These are phyloP conservation scores for Lactarius tabidus DNA, from an alignment of 768 basidiomycete genomes.

Conservation along the genomic window DNA sequence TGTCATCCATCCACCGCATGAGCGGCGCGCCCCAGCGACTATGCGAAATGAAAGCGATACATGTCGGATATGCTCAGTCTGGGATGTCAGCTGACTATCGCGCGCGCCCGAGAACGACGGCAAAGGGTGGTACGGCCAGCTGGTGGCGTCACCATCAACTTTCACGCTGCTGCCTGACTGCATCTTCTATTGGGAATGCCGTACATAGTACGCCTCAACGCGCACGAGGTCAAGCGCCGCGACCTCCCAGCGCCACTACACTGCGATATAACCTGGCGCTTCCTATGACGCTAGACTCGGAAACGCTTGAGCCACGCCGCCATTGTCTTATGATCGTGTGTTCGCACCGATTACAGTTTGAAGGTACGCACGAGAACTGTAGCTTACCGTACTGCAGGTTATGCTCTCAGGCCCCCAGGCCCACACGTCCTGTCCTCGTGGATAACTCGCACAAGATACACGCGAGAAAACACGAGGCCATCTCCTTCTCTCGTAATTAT, in stretches of 20 bases:
- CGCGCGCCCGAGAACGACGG: constrained; percentile 9
- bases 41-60: constrained; percentile 1
- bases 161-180: neutral
- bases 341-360: neutral
- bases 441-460: neutral
- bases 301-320: neutral
- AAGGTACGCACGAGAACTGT: neutral
- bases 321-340: neutral
- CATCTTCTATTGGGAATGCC: neutral
- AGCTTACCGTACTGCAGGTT: neutral
- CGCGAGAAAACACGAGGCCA: constrained; percentile 6
- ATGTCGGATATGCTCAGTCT: neutral
- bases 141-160: neutral
- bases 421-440: neutral
- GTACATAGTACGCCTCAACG: constrained; percentile 4
- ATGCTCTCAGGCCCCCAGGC: neutral
- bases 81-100: constrained; percentile 7
- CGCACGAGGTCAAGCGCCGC: constrained; percentile 7
- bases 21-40: neutral
- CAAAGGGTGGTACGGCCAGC: neutral
- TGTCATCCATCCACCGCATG: neutral
- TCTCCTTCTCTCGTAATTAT: constrained; percentile 17
- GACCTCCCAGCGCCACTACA: neutral
- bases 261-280: neutral
- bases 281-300: neutral